These are phyloP conservation scores for Phytophthora chlamydospora DNA, from an alignment of 352 stramenopile genomes.

Conservation along the genomic window DNA sequence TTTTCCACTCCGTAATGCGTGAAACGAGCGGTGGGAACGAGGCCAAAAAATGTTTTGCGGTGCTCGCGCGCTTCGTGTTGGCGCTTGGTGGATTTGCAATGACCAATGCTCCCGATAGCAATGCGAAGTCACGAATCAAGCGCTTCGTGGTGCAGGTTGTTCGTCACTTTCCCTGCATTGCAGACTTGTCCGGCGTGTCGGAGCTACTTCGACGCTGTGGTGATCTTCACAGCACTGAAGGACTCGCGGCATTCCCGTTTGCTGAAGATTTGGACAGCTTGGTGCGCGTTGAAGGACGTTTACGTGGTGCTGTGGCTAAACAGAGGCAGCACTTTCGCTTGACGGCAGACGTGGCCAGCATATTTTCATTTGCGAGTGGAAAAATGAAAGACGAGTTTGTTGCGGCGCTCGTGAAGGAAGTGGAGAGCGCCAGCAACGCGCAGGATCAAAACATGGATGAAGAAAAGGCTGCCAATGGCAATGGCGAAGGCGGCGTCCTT, in stretches of 20 bases:
- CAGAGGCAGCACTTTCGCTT: conserved; percentile 61
- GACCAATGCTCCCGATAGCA: conserved; percentile 26
- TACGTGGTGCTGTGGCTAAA: conserved; percentile 29
- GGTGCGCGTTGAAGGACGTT: conserved; percentile 23
- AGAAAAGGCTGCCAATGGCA: neutral
- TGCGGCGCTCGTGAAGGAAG: conserved; percentile 36
- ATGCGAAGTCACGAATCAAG: conserved; percentile 37
- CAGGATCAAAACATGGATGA: conserved; percentile 3
- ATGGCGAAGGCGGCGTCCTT: neutral
- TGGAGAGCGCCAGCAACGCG: conserved; percentile 13
- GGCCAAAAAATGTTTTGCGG: conserved; percentile 32
- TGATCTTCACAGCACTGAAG: conserved; percentile 5
- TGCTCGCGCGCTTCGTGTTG: conserved; percentile 43
- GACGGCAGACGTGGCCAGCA: conserved; percentile 50
- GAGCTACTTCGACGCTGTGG: conserved; percentile 29
- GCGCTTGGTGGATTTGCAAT: conserved; percentile 37
- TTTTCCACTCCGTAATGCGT: conserved; percentile 40
- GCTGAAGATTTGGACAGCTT: conserved; percentile 25
- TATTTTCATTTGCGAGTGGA: conserved; percentile 48
- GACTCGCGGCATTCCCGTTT: conserved; percentile 11
- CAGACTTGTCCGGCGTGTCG: conserved; percentile 17
- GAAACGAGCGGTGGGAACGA: neutral
- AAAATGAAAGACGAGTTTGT: conserved; percentile 48
- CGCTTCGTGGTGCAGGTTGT: conserved; percentile 38
- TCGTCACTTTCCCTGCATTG: conserved; percentile 38